These are phyloP conservation scores for Quercus phellos DNA, from an alignment of 331 rosid genomes.

Conservation along the genomic window DNA sequence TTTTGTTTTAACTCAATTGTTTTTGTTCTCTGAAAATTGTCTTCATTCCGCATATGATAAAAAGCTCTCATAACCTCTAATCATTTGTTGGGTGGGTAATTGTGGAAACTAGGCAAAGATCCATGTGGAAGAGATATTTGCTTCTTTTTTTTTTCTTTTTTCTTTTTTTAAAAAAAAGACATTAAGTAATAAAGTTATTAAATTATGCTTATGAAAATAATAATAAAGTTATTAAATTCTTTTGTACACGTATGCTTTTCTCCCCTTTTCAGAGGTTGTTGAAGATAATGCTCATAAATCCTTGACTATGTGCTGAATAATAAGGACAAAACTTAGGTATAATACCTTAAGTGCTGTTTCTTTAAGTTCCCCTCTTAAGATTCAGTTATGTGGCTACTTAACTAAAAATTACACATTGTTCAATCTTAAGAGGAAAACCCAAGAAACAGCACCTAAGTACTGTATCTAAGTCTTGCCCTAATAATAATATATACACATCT, in stretches of 20 bases:
- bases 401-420: too few relatives aligned
- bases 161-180: too few relatives aligned
- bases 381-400: rapidly evolving
- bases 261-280: neutral
- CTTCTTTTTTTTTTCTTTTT: rapidly evolving
- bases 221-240: neutral
- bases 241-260: neutral
- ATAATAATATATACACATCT: too few relatives aligned
- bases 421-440: rapidly evolving
- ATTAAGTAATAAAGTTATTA: neutral
- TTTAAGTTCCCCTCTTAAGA: rapidly evolving
- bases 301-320: neutral
- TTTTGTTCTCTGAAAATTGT: neutral
- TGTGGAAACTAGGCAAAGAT: neutral
- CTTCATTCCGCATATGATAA: neutral
- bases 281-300: neutral
- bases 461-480: too few relatives aligned
- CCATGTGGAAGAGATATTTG: neutral
- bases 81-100: neutral
- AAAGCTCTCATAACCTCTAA: neutral
- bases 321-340: neutral
- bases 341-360: rapidly evolving
- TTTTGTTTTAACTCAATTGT: neutral
- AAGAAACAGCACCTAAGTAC: rapidly evolving
- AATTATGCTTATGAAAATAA: neutral